Evolutionary conservation across 2,329 filamentous ascomycete species (phyloP).

Genomic region (Xylaria sp.): DNA sequence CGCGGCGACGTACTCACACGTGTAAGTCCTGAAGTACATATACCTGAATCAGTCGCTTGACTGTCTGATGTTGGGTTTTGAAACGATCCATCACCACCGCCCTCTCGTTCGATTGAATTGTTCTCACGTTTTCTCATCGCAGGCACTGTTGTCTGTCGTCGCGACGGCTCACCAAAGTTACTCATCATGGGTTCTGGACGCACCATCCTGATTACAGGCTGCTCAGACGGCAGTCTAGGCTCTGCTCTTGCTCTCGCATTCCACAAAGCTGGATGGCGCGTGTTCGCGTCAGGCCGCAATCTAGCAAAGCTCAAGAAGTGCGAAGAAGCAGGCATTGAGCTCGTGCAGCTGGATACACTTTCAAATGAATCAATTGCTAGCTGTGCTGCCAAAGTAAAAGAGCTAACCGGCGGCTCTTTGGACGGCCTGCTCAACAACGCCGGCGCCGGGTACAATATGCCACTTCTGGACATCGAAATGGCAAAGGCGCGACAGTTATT

Average conservation of each 20-base stretch:
- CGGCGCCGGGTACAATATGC: conserved; percentile 49
- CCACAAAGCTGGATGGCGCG: conserved; percentile 14
- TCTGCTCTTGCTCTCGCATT: conserved; percentile 13
- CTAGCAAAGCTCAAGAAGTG: background rate
- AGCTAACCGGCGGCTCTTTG: conserved; percentile 52
- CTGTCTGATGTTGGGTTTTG: background rate
- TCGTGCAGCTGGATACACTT: conserved; percentile 10
- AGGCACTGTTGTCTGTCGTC: background rate
- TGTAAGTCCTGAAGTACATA: conserved; percentile 6
- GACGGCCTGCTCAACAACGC: conserved; percentile 60
- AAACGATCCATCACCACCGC: background rate
- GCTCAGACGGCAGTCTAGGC: conserved; percentile 12
- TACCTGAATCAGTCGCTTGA: background rate
- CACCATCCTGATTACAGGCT: conserved; percentile 10
- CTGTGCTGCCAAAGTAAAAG: conserved; percentile 5
- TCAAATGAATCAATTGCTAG: conserved; percentile 12
- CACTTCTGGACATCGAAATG: conserved; percentile 50
- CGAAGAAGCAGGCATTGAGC: conserved; percentile 8
- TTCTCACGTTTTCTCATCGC: background rate
- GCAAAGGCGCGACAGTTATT: conserved; percentile 47
- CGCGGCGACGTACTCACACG: background rate
- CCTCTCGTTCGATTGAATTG: background rate
- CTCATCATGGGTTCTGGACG: background rate
- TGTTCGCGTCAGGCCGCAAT: conserved; percentile 8
- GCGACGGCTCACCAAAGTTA: background rate